A percentile compares a stretch with the other conserved stretches of the same genome.
Evolutionary conservation across 1,284 basidiomycete species (phyloP).

Genomic region (Meripilus lineatus): DNA sequence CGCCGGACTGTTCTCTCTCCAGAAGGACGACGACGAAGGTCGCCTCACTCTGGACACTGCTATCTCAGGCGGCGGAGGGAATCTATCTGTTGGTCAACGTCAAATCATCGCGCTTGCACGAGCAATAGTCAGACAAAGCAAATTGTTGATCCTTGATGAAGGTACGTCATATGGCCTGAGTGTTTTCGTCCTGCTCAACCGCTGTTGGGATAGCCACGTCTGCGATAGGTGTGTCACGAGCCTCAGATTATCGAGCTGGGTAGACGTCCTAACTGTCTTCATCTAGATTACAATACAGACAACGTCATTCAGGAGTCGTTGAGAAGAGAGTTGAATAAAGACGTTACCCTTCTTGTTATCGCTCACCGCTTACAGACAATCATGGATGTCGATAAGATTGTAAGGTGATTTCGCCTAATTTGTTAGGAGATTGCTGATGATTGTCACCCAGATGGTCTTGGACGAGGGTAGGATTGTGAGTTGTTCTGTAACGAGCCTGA

Average conservation of each 20-base stretch:
- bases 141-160: constrained; percentile 58
- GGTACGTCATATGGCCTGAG: constrained; percentile 26
- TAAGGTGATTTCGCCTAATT: constrained; percentile 13
- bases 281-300: constrained; percentile 49
- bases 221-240: constrained; percentile 5
- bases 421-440: not conserved
- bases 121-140: constrained; percentile 54
- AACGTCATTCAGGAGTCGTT: constrained; percentile 52
- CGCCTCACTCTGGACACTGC: constrained; percentile 45
- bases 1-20: constrained; percentile 51
- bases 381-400: constrained; percentile 49
- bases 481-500: not conserved
- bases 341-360: constrained; percentile 58
- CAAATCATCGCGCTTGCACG: constrained; percentile 59
- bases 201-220: constrained; percentile 6
- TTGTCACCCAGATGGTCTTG: constrained; percentile 15
- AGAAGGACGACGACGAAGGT: constrained; percentile 42
- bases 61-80: constrained; percentile 55
- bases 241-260: not conserved
- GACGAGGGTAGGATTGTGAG: constrained; percentile 11
- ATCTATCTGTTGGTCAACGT: constrained; percentile 49
- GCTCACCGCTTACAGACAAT: constrained; percentile 68
- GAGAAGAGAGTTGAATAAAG: constrained; percentile 43
- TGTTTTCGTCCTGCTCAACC: not conserved
- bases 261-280: not conserved